Evolutionary conservation across 2,329 filamentous ascomycete species (phyloP).

Genomic region (Pleurostoma richardsiae): DNA sequence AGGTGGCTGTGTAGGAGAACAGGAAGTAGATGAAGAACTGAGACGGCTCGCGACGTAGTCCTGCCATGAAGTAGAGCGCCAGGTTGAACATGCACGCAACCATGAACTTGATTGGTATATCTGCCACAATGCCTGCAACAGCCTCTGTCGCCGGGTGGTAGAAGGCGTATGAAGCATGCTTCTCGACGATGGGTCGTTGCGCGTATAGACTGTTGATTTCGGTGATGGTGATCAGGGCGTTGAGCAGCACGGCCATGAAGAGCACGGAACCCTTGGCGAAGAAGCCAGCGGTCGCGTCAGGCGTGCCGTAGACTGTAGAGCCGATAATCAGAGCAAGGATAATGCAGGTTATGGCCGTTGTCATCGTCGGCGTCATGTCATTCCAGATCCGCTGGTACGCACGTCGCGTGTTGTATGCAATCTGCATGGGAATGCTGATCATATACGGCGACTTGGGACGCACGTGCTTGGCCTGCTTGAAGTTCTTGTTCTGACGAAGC

Average conservation of each 20-base stretch:
- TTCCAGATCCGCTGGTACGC: conserved; percentile 48
- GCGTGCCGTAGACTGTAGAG: conserved; percentile 50
- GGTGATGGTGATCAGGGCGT: conserved; percentile 50
- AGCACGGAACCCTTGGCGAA: conserved; percentile 49
- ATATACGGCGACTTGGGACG: conserved; percentile 52
- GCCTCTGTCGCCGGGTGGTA: conserved; percentile 50
- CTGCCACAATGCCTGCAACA: conserved; percentile 46
- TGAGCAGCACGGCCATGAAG: conserved; percentile 54
- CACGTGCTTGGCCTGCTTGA: conserved; percentile 45
- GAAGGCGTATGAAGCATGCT: conserved; percentile 42
- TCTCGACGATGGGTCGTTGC: conserved; percentile 43
- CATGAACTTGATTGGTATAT: conserved; percentile 54
- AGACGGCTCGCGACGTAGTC: conserved; percentile 50
- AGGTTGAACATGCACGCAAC: conserved; percentile 47
- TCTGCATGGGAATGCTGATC: conserved; percentile 50
- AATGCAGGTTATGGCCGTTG: conserved; percentile 40
- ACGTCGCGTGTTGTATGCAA: conserved; percentile 43
- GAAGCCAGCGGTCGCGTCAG: conserved; percentile 44
- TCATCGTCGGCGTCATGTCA: conserved; percentile 41
- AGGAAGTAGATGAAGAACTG: conserved; percentile 75
- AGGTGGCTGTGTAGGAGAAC: conserved; percentile 60
- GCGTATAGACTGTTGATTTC: conserved; percentile 44
- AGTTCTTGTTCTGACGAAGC: conserved; percentile 42
- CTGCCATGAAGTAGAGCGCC: conserved; percentile 52
- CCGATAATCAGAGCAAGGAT: conserved; percentile 57